Base-by-base conservation (phyloP, 139 green algal species). In the Edaphochlamys debaryana region DNA sequence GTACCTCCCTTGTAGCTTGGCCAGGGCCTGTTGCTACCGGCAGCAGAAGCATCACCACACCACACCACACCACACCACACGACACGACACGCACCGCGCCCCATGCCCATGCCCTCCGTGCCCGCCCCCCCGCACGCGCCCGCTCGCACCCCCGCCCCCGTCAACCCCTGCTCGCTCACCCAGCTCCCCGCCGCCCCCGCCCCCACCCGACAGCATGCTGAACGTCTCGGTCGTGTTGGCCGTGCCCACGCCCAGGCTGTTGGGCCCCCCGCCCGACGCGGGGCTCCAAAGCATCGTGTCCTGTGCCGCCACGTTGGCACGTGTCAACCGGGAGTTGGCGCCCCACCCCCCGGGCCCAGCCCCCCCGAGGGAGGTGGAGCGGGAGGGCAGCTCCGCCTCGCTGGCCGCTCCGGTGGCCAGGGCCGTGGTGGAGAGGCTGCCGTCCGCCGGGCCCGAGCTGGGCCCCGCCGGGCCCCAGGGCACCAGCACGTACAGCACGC, bases 251-350 rank as follows among this genome's bases (percentile, higher is more conserved):
- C 20, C 32, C 2, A n/a, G 56, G 19, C 11, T 48, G 36, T 36
- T n/a, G 34, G 22, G 36, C 19, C 66, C 66, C 15, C 1, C 66
- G 66, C 34, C n/a, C n/a, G n/a, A n/a, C n/a, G 34, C 52, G n/a
- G 27, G 11, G 5, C 36, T 38, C 73, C 36, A 20, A 23, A 63
- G 8, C 60, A 81, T 17, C 3, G 11, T 34, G 13, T 71, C 75
- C 75, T 81, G 75, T n/a, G 75, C 75, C 60, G 66, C 48, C 75
- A 81, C 60, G 36, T 81, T 81, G 15, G 75, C 75, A 3, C 60
- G 75, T n/a, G 75, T 81, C 38, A 81, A 40, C 75, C 69, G 36
- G 15, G 8, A 40, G 34, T 30, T 70, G 66, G 4, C 25, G 67
- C n/a, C 27, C 19, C n/a, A 20, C 29, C 5, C n/a, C n/a, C n/a